These are phyloP conservation scores for Hortiboletus flavorubellus DNA, from an alignment of 768 basidiomycete genomes.

Conservation along the genomic window DNA sequence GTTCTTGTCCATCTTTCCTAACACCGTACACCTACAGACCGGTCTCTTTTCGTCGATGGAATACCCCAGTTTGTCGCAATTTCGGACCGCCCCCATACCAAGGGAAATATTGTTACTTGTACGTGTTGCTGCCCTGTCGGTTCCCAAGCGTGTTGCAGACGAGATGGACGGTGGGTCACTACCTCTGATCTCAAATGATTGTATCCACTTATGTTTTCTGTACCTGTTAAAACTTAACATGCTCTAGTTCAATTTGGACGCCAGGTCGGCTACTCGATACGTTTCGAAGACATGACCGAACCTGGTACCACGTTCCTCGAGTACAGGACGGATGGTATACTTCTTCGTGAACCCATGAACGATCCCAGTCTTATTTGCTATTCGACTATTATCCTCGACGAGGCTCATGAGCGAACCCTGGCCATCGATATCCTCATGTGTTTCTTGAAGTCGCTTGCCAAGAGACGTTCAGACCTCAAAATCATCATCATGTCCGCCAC, in stretches of 20 bases:
- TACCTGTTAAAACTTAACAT: background rate
- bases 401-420: slow-evolving; percentile 96
- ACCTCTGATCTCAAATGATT: background rate
- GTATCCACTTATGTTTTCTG: slow-evolving; percentile 6
- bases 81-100: slow-evolving; percentile 88
- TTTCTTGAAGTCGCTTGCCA: slow-evolving; percentile 85
- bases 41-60: slow-evolving; percentile 42
- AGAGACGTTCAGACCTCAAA: slow-evolving; percentile 83
- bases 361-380: slow-evolving; percentile 86
- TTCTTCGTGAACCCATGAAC: slow-evolving; percentile 93
- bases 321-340: slow-evolving; percentile 99
- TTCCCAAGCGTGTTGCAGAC: slow-evolving; percentile 97
- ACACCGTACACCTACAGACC: slow-evolving; percentile 27
- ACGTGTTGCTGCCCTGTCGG: slow-evolving; percentile 98
- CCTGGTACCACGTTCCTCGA: slow-evolving; percentile 95
- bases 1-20: slow-evolving; percentile 19
- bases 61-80: slow-evolving; percentile 97
- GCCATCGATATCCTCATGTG: slow-evolving; percentile 99
- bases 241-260: slow-evolving; percentile 80
- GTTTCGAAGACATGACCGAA: slow-evolving; percentile 83
- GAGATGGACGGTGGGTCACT: slow-evolving; percentile 89
- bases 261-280: slow-evolving; percentile 96
- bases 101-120: slow-evolving; percentile 90
- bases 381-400: slow-evolving; percentile 97
- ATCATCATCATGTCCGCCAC: slow-evolving; percentile 99